These are phyloP conservation scores for Saccharomycopsis phalli DNA, from an alignment of 1,139 yeast species.

Conservation along the genomic window DNA sequence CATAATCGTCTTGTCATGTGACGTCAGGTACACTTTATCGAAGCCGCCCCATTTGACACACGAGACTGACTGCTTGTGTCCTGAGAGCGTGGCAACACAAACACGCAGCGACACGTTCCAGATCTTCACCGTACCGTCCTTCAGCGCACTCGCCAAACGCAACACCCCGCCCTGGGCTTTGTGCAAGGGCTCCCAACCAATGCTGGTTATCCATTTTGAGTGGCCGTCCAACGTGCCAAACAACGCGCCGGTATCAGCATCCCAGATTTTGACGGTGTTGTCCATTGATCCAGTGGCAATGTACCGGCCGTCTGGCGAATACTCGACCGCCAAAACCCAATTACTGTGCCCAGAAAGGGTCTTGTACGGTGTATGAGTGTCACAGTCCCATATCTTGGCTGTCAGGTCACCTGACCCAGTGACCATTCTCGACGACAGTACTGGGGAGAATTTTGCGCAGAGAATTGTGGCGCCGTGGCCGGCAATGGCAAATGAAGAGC, in stretches of 20 bases:
- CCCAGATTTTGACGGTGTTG: constrained; percentile 82
- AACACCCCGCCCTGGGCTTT: constrained; percentile 49
- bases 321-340: constrained; percentile 92
- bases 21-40: constrained; percentile 76
- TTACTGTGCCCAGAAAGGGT: constrained; percentile 80
- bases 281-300: constrained; percentile 98
- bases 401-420: constrained; percentile 97
- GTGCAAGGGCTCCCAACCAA: constrained; percentile 94
- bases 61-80: constrained; percentile 83
- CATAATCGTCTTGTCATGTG: constrained; percentile 90
- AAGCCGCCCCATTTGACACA: constrained; percentile 97
- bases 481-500: constrained; percentile 86
- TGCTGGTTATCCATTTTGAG: constrained; percentile 77
- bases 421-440: constrained; percentile 76
- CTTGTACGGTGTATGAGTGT: constrained; percentile 82
- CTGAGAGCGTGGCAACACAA: constrained; percentile 66
- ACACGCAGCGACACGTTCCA: constrained; percentile 82
- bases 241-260: constrained; percentile 62
- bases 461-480: constrained; percentile 94
- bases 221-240: constrained; percentile 66
- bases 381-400: constrained; percentile 97
- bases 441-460: constrained; percentile 90
- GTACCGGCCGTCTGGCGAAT: constrained; percentile 87
- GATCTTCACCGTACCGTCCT: constrained; percentile 80
- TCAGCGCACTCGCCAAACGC: constrained; percentile 77